Percentiles rank a stretch among this genome's conserved stretches.
phyloP scores from a whole-genome alignment of 371 early-diverging fungal species.

The Mucor velutinosus region DNA sequence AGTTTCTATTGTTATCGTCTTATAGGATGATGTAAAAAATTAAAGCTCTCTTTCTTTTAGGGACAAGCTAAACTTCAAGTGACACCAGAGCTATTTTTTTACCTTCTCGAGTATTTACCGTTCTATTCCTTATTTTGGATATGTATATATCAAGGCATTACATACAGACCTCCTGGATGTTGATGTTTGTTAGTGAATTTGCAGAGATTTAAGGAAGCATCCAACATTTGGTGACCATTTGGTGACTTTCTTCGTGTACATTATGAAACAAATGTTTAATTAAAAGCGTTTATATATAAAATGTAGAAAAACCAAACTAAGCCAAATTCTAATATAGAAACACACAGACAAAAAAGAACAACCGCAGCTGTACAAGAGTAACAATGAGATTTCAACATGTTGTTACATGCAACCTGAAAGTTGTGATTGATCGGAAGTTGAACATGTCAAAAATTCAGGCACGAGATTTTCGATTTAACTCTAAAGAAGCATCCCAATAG shows the following conservation, averaged over 20 bases:
- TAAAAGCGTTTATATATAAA: not conserved
- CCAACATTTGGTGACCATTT: not conserved
- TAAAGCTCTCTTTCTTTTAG: not conserved
- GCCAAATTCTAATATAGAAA: not conserved
- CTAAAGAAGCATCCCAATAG: not conserved
- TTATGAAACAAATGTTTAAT: not conserved
- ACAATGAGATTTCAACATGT: not conserved
- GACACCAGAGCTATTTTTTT: not conserved
- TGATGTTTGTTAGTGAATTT: too few species aligned
- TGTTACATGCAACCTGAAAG: not conserved
- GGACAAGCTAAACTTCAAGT: not conserved
- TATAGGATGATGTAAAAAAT: not conserved
- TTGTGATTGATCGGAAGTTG: not conserved
- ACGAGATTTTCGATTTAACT: not conserved
- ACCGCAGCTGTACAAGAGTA: not conserved
- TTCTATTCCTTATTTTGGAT: not conserved
- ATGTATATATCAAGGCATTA: not conserved
- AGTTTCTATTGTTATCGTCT: not conserved
- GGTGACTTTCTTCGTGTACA: not conserved
- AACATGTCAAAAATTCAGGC: not conserved
- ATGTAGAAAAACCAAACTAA: not conserved
- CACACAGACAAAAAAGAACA: not conserved
- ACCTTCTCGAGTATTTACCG: too few species aligned
- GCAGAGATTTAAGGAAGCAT: too few species aligned
- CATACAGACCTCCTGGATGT: not conserved